Evolutionary conservation across 345 rosid species (phyloP).

Genomic region (Dimocarpus longan): DNA sequence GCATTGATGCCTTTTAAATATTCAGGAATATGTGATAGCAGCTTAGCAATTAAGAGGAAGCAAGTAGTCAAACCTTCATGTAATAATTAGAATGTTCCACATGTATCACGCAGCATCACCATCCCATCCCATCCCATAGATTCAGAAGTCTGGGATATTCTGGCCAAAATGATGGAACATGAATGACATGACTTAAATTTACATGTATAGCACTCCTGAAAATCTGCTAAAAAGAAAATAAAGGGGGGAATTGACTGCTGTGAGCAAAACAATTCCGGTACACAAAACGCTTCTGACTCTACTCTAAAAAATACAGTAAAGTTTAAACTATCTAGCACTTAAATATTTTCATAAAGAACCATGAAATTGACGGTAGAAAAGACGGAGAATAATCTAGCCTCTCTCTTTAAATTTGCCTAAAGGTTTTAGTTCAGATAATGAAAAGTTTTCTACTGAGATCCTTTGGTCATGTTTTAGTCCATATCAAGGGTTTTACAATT

Average conservation of each 20-base stretch:
- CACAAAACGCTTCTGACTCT: background rate
- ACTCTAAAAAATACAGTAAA: background rate
- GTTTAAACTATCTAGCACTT: background rate
- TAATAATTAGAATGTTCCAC: conserved; percentile 91
- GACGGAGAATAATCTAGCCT: background rate
- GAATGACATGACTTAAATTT: conserved; percentile 85
- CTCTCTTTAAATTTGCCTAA: background rate
- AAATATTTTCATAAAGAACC: background rate
- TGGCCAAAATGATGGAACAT: conserved; percentile 89
- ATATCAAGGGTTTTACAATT: background rate
- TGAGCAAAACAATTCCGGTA: background rate
- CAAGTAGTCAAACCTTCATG: conserved; percentile 64
- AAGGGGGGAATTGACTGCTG: background rate
- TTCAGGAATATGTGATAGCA: background rate
- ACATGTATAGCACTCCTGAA: conserved; percentile 79
- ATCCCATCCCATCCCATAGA: conserved; percentile 84
- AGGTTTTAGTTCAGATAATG: background rate
- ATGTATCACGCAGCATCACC: conserved; percentile 65
- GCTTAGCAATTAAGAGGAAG: conserved; percentile 21
- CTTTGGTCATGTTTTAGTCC: background rate
- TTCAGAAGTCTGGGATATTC: conserved; percentile 92
- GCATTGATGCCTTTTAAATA: background rate
- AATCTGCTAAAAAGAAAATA: conserved; percentile 50
- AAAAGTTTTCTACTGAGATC: background rate
- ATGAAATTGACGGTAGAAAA: background rate